Evolutionary conservation across 2,329 filamentous ascomycete genomes (phyloP), one percentile per base, ranked within the genome.

Genomic region (Lasiodiplodia theobromae): DNA sequence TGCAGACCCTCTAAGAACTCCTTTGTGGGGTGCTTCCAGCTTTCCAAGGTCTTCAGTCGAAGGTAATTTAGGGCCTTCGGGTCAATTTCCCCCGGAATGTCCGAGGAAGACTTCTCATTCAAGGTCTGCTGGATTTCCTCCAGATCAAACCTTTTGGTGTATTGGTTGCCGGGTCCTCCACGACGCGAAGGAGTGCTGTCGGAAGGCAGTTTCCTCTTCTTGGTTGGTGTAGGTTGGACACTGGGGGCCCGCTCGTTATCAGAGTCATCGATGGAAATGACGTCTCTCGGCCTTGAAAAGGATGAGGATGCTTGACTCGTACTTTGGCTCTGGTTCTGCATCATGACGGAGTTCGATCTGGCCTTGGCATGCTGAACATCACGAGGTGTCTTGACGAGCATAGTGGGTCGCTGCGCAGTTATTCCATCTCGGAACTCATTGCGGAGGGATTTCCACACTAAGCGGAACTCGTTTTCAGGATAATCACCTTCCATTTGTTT

Each of bases 401-500:
- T 69, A 0, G 70, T 72, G 0, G 81, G 82, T 28, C 75, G 74
- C 23, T 77, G 70, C 0, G 69, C 70, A 0, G 65, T 23, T 2
- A 83, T 69, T 0, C 56, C 83, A 0, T 82, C 77, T 1, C 84
- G 82, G 69, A 93, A 90, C 0, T 82, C 77, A 0, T 82, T 77
- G 0, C 87, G 83, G 0, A 88, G 76, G 0, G 76, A 70, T 0
- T 75, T 75, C 81, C 84, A 87, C 0, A 73, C 69, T 14, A 79
- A 82, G 8, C 80, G 78, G 68, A 87, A 81, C 0, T 75, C 69
- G n/a, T 81, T 81, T 3, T 75, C 69, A 0, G 76, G 73, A 1
- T 75, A 75, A 0, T 85, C 83, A 8, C 88, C 84, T 23, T 85
- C 82, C 6, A 92, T 79, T 0, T 88, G 81, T 0, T 81, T 79